Conservation (phyloP, 768 basidiomycete species). For the Megacollybia marginata region DNA sequence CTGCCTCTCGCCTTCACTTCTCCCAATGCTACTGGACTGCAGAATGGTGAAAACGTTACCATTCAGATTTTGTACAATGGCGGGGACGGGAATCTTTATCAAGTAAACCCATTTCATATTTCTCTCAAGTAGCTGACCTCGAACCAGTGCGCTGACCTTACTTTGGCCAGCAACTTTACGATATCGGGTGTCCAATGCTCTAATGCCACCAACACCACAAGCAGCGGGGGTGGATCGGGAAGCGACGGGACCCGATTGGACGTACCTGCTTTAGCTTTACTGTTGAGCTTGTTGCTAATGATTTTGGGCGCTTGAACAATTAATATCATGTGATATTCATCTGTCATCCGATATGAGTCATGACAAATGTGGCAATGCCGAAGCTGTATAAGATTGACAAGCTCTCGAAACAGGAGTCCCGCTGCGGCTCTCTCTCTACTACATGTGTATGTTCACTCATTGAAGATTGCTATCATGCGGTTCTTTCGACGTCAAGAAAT, state of each 20-base stretch:
- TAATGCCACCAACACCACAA: conserved; percentile 21
- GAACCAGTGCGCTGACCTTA: conserved; percentile 71
- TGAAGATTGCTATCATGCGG: conserved; percentile 13
- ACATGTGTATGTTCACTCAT: background rate
- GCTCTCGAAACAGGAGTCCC: background rate
- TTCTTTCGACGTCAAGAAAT: conserved; percentile 45
- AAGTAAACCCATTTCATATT: conserved; percentile 32
- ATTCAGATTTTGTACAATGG: conserved; percentile 63
- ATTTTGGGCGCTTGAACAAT: too few species aligned
- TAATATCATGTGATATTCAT: too few species aligned
- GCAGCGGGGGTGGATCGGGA: background rate
- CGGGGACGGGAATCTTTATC: conserved; percentile 66
- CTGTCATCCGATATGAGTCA: too few species aligned
- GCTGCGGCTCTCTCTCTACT: background rate
- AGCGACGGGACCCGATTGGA: background rate
- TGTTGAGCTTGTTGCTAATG: too few species aligned
- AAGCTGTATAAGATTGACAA: too few species aligned
- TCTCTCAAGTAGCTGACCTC: background rate
- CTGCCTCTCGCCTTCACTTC: conserved; percentile 54
- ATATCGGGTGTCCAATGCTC: conserved; percentile 33
- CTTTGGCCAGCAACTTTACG: conserved; percentile 46
- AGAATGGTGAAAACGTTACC: conserved; percentile 66
- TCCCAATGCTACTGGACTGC: conserved; percentile 41
- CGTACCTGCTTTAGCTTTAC: too few species aligned
- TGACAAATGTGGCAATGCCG: too few species aligned